Percentiles rank a stretch among this genome's conserved stretches.
Evolutionary conservation across 1,139 yeast genomes (phyloP).

Genomic region (Meyerozyma sp.): DNA sequence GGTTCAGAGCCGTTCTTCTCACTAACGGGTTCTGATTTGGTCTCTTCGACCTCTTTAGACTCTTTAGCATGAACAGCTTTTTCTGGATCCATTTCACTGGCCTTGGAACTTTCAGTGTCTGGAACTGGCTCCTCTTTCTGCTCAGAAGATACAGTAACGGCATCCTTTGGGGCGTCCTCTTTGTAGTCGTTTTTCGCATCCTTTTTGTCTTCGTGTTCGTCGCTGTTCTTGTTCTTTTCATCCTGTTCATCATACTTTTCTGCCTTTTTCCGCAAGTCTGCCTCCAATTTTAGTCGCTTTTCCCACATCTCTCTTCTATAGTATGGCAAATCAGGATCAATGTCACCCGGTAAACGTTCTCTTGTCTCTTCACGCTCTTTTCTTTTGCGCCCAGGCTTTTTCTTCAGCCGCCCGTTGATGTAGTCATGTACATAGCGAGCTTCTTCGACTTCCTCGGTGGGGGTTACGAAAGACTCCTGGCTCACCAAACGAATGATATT

Average conservation of each 20-base stretch:
- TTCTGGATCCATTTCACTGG: not conserved
- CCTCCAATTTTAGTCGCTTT: conserved; percentile 18
- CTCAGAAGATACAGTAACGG: conserved; percentile 5
- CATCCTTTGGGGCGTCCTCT: conserved; percentile 1
- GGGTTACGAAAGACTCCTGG: conserved; percentile 33
- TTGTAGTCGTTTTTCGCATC: too few relatives aligned
- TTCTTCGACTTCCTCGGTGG: conserved; percentile 52
- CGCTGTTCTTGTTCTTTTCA: not conserved
- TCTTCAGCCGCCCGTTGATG: conserved; percentile 22
- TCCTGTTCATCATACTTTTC: conserved; percentile 3
- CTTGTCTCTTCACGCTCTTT: conserved; percentile 17
- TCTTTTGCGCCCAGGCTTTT: conserved; percentile 29
- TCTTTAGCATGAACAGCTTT: not conserved
- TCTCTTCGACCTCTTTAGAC: too few relatives aligned
- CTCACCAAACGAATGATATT: conserved; percentile 52
- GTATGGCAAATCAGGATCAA: conserved; percentile 32
- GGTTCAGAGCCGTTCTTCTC: too few relatives aligned
- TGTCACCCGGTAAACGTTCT: conserved; percentile 29
- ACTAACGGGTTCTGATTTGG: too few relatives aligned
- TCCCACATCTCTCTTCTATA: conserved; percentile 10
- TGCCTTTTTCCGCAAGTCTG: conserved; percentile 11
- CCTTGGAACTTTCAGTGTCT: not conserved
- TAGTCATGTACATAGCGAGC: conserved; percentile 25
- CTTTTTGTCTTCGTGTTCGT: too few relatives aligned
- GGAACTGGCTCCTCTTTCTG: not conserved